These are phyloP conservation scores for Vaccinium darrowii DNA, from an alignment of 148 eudicot species.

Conservation along the genomic window DNA sequence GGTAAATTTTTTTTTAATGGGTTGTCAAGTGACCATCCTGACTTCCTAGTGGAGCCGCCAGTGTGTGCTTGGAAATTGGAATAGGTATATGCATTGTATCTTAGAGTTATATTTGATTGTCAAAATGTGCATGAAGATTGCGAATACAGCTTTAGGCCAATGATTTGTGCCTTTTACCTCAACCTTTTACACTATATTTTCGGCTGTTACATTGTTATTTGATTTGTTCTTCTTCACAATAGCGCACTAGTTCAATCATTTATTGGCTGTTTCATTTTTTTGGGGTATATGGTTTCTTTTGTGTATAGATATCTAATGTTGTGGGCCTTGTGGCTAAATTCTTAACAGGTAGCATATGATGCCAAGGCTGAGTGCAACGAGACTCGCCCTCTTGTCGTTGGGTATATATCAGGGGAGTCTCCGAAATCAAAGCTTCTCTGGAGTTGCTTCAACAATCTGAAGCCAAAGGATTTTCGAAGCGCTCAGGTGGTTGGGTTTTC, in stretches of 20 bases:
- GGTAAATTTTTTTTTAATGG: too few relatives aligned
- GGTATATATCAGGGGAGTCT: slow-evolving; percentile 2
- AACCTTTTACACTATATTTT: too few relatives aligned
- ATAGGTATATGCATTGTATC: neutral
- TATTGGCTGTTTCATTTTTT: neutral
- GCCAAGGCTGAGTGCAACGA: neutral
- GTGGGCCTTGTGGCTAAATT: neutral
- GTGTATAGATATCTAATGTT: neutral
- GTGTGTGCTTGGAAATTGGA: neutral
- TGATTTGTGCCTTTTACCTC: neutral
- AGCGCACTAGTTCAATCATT: neutral
- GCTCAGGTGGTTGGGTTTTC: neutral
- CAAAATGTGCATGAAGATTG: neutral
- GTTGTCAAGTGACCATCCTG: too few relatives aligned
- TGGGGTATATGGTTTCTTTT: neutral
- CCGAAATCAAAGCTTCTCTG: slow-evolving; percentile 11
- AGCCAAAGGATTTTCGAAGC: slow-evolving; percentile 3
- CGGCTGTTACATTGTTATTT: neutral
- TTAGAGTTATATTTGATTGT: neutral
- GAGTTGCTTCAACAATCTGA: neutral
- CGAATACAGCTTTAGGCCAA: neutral
- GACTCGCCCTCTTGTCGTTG: neutral
- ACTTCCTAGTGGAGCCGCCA: too few relatives aligned
- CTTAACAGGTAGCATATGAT: neutral
- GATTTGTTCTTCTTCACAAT: neutral